Percentiles rank a stretch among this genome's conserved stretches.
Evolutionary conservation across 148 eudicot species (phyloP).

Genomic region (Persicaria tinctoria): DNA sequence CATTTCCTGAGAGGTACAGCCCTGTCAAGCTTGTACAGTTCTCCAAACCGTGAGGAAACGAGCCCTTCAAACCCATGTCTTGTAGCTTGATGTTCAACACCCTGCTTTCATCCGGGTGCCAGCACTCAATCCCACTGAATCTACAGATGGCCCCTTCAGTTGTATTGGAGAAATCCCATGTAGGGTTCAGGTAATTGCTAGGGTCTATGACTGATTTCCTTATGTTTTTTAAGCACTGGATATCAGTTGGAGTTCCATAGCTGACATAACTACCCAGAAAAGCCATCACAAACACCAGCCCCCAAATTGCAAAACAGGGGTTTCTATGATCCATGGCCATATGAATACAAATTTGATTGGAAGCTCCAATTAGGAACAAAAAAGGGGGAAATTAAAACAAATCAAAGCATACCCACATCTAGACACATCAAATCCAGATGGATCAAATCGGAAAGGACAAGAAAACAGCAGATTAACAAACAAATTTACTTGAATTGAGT

Average conservation of each 20-base stretch:
- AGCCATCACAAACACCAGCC: slow-evolving; percentile 15
- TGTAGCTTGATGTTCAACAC: slow-evolving; percentile 31
- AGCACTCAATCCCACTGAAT: slow-evolving; percentile 35
- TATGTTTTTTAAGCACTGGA: slow-evolving; percentile 24
- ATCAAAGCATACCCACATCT: slow-evolving; percentile 3
- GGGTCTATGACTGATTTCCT: slow-evolving; percentile 25
- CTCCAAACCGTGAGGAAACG: slow-evolving; percentile 29
- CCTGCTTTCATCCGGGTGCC: slow-evolving; percentile 38
- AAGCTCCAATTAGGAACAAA: neutral
- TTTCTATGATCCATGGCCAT: slow-evolving; percentile 20
- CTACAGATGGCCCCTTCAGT: slow-evolving; percentile 40
- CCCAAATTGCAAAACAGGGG: slow-evolving; percentile 3
- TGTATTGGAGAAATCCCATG: slow-evolving; percentile 35
- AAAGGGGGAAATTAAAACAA: slow-evolving; percentile 8
- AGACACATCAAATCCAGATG: slow-evolving; percentile 12
- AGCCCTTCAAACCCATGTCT: slow-evolving; percentile 35
- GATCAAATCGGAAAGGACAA: neutral
- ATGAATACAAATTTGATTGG: neutral
- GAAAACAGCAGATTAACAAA: neutral
- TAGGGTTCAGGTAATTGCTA: slow-evolving; percentile 17
- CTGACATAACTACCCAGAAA: slow-evolving; percentile 18
- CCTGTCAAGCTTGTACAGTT: slow-evolving; percentile 33
- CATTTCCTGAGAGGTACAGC: slow-evolving; percentile 30
- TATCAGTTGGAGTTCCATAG: slow-evolving; percentile 31
- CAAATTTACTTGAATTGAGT: slow-evolving; percentile 10